phyloP scores from a whole-genome alignment of 2,329 filamentous ascomycete species.

The Nothopassalora personata region DNA sequence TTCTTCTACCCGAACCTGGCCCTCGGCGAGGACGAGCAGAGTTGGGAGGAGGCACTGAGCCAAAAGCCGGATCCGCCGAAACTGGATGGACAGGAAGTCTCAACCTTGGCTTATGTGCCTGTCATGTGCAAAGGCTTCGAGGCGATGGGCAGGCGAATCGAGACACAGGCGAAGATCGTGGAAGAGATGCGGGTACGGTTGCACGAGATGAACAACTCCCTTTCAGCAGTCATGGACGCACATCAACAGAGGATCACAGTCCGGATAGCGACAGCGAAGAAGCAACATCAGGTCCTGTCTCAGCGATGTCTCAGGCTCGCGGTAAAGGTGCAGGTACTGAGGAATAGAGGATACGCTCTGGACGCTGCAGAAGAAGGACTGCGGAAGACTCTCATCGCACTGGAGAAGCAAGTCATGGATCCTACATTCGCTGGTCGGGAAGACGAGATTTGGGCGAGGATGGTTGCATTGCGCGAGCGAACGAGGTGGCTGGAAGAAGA shows the following conservation, averaged over 20 bases:
- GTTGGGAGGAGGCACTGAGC: constrained; percentile 78
- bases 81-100: constrained; percentile 19
- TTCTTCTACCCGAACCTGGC: constrained; percentile 63
- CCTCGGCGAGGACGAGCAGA: constrained; percentile 62
- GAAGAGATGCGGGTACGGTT: constrained; percentile 64
- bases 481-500: constrained; percentile 68
- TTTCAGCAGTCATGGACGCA: constrained; percentile 66
- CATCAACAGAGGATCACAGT: constrained; percentile 74
- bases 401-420: constrained; percentile 68
- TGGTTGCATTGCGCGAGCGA: constrained; percentile 69
- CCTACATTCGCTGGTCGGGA: constrained; percentile 69
- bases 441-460: constrained; percentile 79
- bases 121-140: constrained; percentile 70
- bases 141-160: constrained; percentile 65
- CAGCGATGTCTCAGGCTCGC: constrained; percentile 70
- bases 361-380: constrained; percentile 75
- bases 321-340: constrained; percentile 71
- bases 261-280: constrained; percentile 64
- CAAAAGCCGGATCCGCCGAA: constrained; percentile 60
- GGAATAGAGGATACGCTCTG: constrained; percentile 75
- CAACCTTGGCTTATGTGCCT: constrained; percentile 60
- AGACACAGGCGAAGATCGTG: constrained; percentile 65
- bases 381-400: constrained; percentile 61
- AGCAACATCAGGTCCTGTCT: constrained; percentile 67
- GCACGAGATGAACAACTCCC: constrained; percentile 71